Base-by-base conservation (phyloP, 805 yeast genomes). In the Candida adriatica region DNA sequence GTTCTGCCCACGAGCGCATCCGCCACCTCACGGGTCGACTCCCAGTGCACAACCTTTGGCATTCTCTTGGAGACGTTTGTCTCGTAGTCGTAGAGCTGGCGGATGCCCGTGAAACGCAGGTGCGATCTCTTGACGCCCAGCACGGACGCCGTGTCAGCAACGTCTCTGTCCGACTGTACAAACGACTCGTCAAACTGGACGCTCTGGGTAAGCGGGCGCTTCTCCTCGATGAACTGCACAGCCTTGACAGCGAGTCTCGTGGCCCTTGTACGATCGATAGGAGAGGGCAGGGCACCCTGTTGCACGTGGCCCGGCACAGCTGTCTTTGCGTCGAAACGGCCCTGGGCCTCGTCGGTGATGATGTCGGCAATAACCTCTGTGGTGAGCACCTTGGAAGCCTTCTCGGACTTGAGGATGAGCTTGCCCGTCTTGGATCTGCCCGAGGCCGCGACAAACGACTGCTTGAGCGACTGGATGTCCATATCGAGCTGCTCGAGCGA, bases 21-120 rank as follows among this genome's bases (percentile, higher is more conserved):
- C 35, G 90, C 83, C 53, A 84, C 73, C 30, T 78, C 80, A 51
- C 94, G 71, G 31, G 79, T 64, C 18, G 66, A 66, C 29, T 68
- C 65, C 98, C 98, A 92, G 59, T 82, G 86, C 30, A 87, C 79
- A 36, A 66, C 62, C 66, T 84, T 87, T 48, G 97, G 95, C 73
- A 92, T 79, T 67, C 99, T 80, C 58, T 66, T 73, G 15, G 61
- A 66, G 22, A 83, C 56, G 46, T 84, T 86, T 13, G 97, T 86
- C 60, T 92, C 97, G 53, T 65, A 79, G 53, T 88, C 94, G 61
- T 83, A 88, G 43, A 90, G 67, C 38, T 70, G 72, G 54, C 83
- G 70, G 35, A 92, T 71, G 8, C 92, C 66, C 8, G 84, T 69
- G 64, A 83, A 87, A 37, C 59, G 72, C 50, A 90, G 65, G 50